Evolutionary conservation across 2,329 filamentous ascomycete genomes (phyloP).

Genomic region (Lizonia empirigonia): DNA sequence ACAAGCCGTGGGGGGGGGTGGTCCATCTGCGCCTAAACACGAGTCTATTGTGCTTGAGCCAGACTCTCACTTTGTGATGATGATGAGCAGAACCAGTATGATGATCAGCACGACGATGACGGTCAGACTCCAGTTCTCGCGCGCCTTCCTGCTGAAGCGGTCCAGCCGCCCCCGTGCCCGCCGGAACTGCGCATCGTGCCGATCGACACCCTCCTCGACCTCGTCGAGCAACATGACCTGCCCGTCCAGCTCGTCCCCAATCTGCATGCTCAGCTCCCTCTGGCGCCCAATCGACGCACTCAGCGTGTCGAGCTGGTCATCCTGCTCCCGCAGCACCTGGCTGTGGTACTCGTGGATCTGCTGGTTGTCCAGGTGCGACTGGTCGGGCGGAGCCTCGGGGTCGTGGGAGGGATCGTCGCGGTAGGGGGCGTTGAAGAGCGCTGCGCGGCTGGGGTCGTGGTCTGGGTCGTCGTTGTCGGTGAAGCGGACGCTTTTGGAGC

Average conservation of each 20-base stretch:
- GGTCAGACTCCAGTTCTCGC: constrained; percentile 87
- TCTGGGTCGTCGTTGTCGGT: constrained; percentile 59
- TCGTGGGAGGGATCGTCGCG: constrained; percentile 66
- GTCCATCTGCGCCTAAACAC: not conserved
- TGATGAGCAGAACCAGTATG: constrained; percentile 80
- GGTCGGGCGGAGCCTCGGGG: constrained; percentile 53
- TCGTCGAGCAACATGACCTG: constrained; percentile 91
- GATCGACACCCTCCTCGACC: constrained; percentile 79
- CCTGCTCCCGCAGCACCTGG: constrained; percentile 83
- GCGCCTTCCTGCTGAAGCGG: constrained; percentile 72
- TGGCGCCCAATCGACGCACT: constrained; percentile 88
- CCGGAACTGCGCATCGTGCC: constrained; percentile 77
- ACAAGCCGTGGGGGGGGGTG: no score
- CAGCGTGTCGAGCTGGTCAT: constrained; percentile 87
- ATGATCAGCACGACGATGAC: constrained; percentile 81
- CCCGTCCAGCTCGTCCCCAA: constrained; percentile 91
- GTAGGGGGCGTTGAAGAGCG: constrained; percentile 67
- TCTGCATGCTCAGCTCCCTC: constrained; percentile 90
- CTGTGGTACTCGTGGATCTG: constrained; percentile 87
- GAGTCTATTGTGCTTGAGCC: no score
- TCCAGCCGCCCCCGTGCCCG: constrained; percentile 75
- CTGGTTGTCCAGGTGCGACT: constrained; percentile 71
- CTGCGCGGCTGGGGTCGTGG: constrained; percentile 58
- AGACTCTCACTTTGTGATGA: constrained; percentile 56
- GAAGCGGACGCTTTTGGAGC: constrained; percentile 83